Base-by-base conservation (phyloP, 2,329 filamentous ascomycete species). In the Fusarium udum region DNA sequence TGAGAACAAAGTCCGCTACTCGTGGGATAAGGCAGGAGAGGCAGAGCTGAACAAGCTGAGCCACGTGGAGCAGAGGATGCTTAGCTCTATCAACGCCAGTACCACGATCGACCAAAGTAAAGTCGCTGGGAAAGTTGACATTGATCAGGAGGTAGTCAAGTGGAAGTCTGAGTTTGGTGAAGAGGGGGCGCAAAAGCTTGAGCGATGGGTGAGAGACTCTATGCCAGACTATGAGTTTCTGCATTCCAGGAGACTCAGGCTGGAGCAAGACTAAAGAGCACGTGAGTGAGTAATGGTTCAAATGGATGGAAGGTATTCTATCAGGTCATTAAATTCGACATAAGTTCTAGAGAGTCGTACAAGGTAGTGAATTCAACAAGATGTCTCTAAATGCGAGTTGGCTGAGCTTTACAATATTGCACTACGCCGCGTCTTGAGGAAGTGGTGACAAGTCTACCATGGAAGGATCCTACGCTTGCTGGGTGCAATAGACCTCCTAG, bases 111-210 rank as follows among this genome's bases (percentile, higher is more conserved):
- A 73, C 20, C 22, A 24, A 1, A 67, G 42, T 18, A 75, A 75
- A 37, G 56, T 73, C 13, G 72, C 72, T 20, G 72, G 72, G 1
- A 43, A 60, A 3, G 48, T 75, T 4, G 32, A 71, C 4, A 71
- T 75, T 20, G 65, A 64, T 8, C 13, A 75, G 7, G 72, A 75
- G 48, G 63, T 45, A 26, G 55, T 37, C 5, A 75, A 73, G 58
- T 75, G 73, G 72, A 71, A 22, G n/a, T 39, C n/a, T 7, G 73
- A 75, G 12, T 73, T 75, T 58, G 73, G 73, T 2, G 60, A 59
- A 13, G 60, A 48, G 22, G 73, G n/a, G 3, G 73, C 43, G 2
- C 56, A 34, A 31, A 73, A 64, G 22, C n/a, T 75, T n/a, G 64
- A 75, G 48, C 42, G 56, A 28, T 73, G 63, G 73, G 73, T 75